Base-by-base conservation (phyloP, 2,329 filamentous ascomycete genomes). In the Penicillium sp. region DNA sequence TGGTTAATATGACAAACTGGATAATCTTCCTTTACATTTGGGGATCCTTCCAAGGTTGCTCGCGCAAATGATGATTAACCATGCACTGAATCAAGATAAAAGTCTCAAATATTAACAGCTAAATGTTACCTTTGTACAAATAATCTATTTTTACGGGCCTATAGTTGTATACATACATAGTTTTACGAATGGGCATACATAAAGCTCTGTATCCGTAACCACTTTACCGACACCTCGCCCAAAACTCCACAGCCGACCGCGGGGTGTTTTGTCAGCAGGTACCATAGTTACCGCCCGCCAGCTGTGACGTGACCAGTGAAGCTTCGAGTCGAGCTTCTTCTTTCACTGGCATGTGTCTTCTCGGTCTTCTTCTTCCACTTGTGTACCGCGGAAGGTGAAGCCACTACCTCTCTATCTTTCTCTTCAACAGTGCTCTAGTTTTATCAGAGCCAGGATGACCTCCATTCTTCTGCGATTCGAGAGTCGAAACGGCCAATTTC, bases 401-500 rank as follows among this genome's bases (percentile, higher is more conserved):
- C 3, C 23, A 38, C 13, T n/a, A 6, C 0, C 21, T n/a, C 10
- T 38, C 17, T n/a, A 0, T 6, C 23, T 41, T 38, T 21, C 9
- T 33, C 12, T 2, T 38, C 7, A 4, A n/a, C 36, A 6, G 23
- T 43, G 19, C 21, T 21, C 6, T 25, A 23, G 13, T 7, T 21
- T 42, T 42, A 7, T 17, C 23, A 33, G 13, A 27, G n/a, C 44
- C 61, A 63, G 47, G 38, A 78, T 78, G 76, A 66, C 75, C 25
- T 66, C 75, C 48, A 96, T 96, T 86, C 83, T 96, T 70, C 81
- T 97, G 56, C 86, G 93, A 75, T 90, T 96, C 67, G 88, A 93
- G 69, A 92, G 92, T 73, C 91, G 90, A 63, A 92, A 97, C 79
- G 94, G 94, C 79, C 94, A 94, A 82, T 88, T 93, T 76, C 89